A percentile compares a stretch with the other conserved stretches of the same genome.
These are phyloP conservation scores for Termitomyces bulborhizus DNA, from an alignment of 768 basidiomycete genomes.

Conservation along the genomic window DNA sequence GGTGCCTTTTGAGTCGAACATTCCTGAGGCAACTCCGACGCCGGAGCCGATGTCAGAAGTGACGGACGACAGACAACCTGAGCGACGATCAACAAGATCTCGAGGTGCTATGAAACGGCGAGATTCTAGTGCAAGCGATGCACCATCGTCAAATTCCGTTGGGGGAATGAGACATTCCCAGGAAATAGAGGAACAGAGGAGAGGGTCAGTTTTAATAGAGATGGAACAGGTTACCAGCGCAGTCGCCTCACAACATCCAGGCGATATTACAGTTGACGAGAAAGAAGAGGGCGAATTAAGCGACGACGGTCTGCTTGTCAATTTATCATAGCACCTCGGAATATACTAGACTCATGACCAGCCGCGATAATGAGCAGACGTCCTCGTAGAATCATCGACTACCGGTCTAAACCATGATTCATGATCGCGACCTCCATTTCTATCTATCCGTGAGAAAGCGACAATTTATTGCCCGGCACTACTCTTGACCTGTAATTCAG, in stretches of 20 bases:
- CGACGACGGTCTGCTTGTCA: slow-evolving; percentile 17
- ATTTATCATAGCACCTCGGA: not conserved
- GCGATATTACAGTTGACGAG: slow-evolving; percentile 20
- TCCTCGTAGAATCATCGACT: too few relatives aligned
- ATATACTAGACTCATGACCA: not conserved
- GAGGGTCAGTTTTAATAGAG: slow-evolving; percentile 1
- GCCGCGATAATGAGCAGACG: too few relatives aligned
- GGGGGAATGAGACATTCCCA: slow-evolving; percentile 7
- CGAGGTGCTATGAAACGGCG: slow-evolving; percentile 33
- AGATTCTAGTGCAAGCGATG: slow-evolving; percentile 49
- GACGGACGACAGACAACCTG: slow-evolving; percentile 29
- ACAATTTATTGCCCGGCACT: not conserved
- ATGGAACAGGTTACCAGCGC: slow-evolving; percentile 9
- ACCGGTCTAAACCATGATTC: too few relatives aligned
- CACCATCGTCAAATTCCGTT: slow-evolving; percentile 26
- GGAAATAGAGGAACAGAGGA: slow-evolving; percentile 3
- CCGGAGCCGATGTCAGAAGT: slow-evolving; percentile 25
- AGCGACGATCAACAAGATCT: slow-evolving; percentile 44
- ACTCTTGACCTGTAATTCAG: not conserved
- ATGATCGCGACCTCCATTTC: not conserved
- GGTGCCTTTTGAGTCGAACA: slow-evolving; percentile 25
- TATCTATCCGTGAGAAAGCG: not conserved
- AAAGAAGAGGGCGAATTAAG: slow-evolving; percentile 37
- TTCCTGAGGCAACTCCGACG: slow-evolving; percentile 16
- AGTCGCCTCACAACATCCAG: slow-evolving; percentile 4